Evolutionary conservation across 2,329 filamentous ascomycete species (phyloP).

Genomic region (Curvularia eragrostidis): DNA sequence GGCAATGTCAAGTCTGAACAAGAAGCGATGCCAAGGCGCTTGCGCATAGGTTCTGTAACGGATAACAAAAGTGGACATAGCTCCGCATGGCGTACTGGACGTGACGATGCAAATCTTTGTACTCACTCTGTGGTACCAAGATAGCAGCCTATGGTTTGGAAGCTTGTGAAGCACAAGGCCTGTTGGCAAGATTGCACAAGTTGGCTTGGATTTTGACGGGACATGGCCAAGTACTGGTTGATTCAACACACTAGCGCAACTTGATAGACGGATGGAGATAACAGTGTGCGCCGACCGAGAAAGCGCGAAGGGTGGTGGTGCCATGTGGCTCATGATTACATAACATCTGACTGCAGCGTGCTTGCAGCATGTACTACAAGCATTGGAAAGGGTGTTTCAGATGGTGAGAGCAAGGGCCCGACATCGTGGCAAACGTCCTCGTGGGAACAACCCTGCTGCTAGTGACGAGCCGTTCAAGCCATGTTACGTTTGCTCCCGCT

Average conservation of each 20-base stretch:
- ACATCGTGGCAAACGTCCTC: constrained; percentile 36
- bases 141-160: constrained; percentile 25
- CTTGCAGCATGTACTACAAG: constrained; percentile 11
- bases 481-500: constrained; percentile 13
- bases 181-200: constrained; percentile 33
- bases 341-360: constrained; percentile 13
- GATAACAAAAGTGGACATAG: constrained; percentile 32
- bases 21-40: neutral
- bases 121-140: constrained; percentile 35
- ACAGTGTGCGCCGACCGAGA: neutral
- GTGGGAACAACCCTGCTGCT: constrained; percentile 16
- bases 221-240: neutral
- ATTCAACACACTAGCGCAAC: neutral
- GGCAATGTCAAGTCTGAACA: constrained; percentile 4
- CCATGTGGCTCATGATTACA: constrained; percentile 1
- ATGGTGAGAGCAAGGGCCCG: constrained; percentile 34
- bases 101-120: constrained; percentile 43
- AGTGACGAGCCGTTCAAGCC: constrained; percentile 9
- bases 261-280: neutral
- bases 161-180: constrained; percentile 23
- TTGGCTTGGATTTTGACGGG: constrained; percentile 14
- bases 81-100: constrained; percentile 43
- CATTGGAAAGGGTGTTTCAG: constrained; percentile 37
- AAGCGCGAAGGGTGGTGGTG: neutral
- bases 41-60: constrained; percentile 2